phyloP scores from a whole-genome alignment of 768 basidiomycete genomes.

The Russula brevipes region DNA sequence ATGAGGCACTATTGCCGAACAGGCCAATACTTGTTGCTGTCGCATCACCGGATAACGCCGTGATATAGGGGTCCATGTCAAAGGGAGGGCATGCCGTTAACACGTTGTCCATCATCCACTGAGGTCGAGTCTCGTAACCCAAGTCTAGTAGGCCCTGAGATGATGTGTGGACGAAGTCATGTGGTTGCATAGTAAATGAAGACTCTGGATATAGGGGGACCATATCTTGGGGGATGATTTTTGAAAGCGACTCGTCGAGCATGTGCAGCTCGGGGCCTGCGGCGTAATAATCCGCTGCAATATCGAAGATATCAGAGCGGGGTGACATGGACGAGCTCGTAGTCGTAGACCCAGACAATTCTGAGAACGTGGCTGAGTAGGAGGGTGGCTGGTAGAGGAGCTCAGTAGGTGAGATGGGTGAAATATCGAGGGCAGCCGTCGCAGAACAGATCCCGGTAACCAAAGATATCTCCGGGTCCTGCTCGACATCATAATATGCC shows the following conservation, averaged over 20 bases:
- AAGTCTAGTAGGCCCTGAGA: conserved; percentile 14
- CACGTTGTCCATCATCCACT: conserved; percentile 12
- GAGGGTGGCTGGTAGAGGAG: conserved; percentile 14
- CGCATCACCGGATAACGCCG: conserved; percentile 9
- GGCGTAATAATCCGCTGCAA: conserved; percentile 20
- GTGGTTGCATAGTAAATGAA: conserved; percentile 12
- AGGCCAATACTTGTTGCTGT: conserved; percentile 1
- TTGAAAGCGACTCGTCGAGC: conserved; percentile 24
- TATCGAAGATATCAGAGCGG: conserved; percentile 24
- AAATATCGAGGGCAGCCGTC: conserved; percentile 20
- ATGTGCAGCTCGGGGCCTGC: conserved; percentile 17
- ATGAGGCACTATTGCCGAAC: conserved; percentile 1
- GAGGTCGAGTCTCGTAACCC: conserved; percentile 18
- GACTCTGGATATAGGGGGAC: conserved; percentile 17
- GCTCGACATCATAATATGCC: conserved; percentile 9
- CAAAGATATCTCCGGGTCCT: conserved; percentile 15
- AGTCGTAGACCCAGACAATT: conserved; percentile 20
- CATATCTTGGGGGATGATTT: conserved; percentile 21
- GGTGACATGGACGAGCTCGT: conserved; percentile 25
- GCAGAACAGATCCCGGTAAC: conserved; percentile 5
- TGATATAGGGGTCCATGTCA: conserved; percentile 17
- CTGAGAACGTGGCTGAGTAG: conserved; percentile 14
- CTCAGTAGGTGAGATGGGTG: conserved; percentile 17
- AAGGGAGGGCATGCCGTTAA: conserved; percentile 17
- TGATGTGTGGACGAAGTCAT: conserved; percentile 11